Conservation (phyloP, 495 filamentous ascomycete species). For the Lindgomyces ingoldianus region DNA sequence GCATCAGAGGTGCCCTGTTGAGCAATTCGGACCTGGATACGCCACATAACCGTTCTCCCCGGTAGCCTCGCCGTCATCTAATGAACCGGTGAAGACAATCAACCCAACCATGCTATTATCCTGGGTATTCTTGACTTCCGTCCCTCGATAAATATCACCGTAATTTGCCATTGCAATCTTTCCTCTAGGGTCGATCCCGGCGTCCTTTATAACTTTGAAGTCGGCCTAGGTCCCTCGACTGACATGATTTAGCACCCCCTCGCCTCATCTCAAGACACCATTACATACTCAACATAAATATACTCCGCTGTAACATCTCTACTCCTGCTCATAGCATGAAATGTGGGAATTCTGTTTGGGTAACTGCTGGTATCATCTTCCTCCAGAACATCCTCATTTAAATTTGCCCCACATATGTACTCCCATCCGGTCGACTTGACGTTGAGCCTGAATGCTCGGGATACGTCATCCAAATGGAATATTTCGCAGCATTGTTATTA, state of each 20-base stretch:
- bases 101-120: constrained; percentile 41
- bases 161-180: constrained; percentile 44
- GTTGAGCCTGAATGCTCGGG: constrained; percentile 26
- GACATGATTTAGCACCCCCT: not conserved
- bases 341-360: constrained; percentile 39
- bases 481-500: too few species aligned
- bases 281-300: constrained; percentile 39
- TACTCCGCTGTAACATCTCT: constrained; percentile 40
- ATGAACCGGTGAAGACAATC: constrained; percentile 42
- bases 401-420: constrained; percentile 24
- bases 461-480: constrained; percentile 34
- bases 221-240: constrained; percentile 37
- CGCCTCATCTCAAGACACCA: not conserved
- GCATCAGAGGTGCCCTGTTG: not conserved
- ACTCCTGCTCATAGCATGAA: constrained; percentile 40
- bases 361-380: constrained; percentile 39
- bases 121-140: constrained; percentile 43
- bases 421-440: constrained; percentile 19
- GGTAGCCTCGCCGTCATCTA: constrained; percentile 41
- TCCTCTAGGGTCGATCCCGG: constrained; percentile 39
- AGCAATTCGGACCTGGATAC: constrained; percentile 40
- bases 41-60: constrained; percentile 40
- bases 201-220: constrained; percentile 37
- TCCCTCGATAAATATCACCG: constrained; percentile 39
- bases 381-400: constrained; percentile 38